Evolutionary conservation across 1,284 basidiomycete genomes (phyloP).

Genomic region (Xerocomus nothofagi): DNA sequence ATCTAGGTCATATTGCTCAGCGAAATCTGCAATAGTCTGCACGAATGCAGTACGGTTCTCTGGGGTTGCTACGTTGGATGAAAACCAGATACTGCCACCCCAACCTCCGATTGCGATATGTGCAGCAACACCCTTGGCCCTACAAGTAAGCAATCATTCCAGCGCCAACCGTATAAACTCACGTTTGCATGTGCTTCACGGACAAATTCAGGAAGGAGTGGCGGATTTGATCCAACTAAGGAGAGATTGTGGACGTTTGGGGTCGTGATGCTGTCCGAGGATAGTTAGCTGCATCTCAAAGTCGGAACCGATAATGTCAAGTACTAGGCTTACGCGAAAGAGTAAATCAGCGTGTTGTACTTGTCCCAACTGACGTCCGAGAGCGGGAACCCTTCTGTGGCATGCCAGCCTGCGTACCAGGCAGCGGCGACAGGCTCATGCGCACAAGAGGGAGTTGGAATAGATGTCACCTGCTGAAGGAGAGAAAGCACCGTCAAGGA

Average conservation of each 20-base stretch:
- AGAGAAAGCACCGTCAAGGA: slow-evolving; percentile 11
- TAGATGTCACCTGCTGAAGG: slow-evolving; percentile 3
- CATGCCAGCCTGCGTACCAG: slow-evolving; percentile 44
- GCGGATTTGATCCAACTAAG: slow-evolving; percentile 40
- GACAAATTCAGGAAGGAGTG: slow-evolving; percentile 53
- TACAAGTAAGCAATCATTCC: background rate
- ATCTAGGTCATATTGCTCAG: slow-evolving; percentile 46
- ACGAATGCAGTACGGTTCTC: slow-evolving; percentile 67
- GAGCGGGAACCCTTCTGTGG: slow-evolving; percentile 41
- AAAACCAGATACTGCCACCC: slow-evolving; percentile 72
- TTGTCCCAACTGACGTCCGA: slow-evolving; percentile 48
- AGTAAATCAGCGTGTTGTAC: slow-evolving; percentile 51
- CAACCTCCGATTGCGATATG: slow-evolving; percentile 82
- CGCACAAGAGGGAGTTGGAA: background rate
- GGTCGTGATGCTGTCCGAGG: slow-evolving; percentile 41
- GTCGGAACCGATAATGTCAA: background rate
- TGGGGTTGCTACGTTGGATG: slow-evolving; percentile 59
- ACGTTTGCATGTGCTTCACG: slow-evolving; percentile 48
- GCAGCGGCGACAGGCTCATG: slow-evolving; percentile 22
- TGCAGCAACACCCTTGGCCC: slow-evolving; percentile 58
- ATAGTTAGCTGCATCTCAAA: background rate
- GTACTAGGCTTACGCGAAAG: slow-evolving; percentile 36
- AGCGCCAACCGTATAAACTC: background rate
- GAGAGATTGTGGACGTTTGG: slow-evolving; percentile 40
- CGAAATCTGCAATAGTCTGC: slow-evolving; percentile 60